These are phyloP conservation scores for Verticillium zaregamsianum DNA, from an alignment of 2,329 filamentous ascomycete genomes.

Conservation along the genomic window DNA sequence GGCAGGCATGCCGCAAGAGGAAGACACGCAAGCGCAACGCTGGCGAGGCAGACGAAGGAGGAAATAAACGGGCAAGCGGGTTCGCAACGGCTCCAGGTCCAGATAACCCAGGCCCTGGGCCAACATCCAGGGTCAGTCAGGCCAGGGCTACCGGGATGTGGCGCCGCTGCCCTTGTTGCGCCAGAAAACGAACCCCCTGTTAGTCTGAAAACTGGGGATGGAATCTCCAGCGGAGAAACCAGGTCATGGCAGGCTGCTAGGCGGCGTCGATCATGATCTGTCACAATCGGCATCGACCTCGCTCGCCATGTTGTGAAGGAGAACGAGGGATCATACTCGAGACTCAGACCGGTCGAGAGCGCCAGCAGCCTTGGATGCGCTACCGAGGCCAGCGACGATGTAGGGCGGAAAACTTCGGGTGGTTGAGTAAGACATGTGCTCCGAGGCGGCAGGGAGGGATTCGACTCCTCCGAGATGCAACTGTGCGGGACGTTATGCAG, in stretches of 20 bases:
- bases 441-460: neutral
- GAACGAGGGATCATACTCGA: neutral
- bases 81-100: neutral
- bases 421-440: neutral
- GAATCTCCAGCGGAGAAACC: neutral
- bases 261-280: conserved; percentile 13
- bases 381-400: neutral
- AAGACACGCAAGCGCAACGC: neutral
- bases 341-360: neutral
- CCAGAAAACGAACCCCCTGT: neutral
- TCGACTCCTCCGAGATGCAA: neutral
- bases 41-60: neutral
- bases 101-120: neutral
- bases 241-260: neutral
- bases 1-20: neutral
- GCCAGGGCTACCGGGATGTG: neutral
- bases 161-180: neutral
- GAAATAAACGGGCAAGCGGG: neutral
- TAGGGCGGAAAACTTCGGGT: neutral
- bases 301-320: neutral
- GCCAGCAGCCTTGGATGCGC: neutral
- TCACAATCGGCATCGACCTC: conserved; percentile 12
- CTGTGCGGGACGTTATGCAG: neutral
- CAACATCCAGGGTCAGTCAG: neutral
- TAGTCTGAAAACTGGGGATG: neutral